phyloP scores from a whole-genome alignment of 2,329 filamentous ascomycete genomes.

The Cladosporium sp. region DNA sequence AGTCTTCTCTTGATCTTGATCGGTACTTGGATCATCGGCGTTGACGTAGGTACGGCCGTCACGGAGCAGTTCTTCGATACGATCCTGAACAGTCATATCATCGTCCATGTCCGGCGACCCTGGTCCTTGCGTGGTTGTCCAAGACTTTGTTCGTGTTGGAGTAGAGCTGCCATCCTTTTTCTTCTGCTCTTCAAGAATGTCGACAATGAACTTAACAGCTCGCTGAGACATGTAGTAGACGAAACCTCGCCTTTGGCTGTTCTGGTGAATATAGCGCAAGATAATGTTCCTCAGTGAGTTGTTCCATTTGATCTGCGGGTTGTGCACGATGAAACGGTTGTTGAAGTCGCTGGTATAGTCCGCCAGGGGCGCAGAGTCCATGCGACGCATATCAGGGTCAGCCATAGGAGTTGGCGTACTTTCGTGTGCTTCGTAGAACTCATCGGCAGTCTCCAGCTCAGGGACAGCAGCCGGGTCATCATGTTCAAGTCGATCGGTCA shows the following conservation, averaged over 20 bases:
- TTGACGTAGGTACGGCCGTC: constrained; percentile 83
- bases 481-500: constrained; percentile 58
- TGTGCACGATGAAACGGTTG: constrained; percentile 97
- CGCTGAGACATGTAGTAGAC: constrained; percentile 96
- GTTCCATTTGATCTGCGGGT: constrained; percentile 97
- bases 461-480: constrained; percentile 56
- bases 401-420: constrained; percentile 43
- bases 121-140: constrained; percentile 32
- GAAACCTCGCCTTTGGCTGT: constrained; percentile 91
- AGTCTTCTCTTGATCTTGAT: constrained; percentile 43
- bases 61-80: constrained; percentile 80
- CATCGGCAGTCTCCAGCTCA: constrained; percentile 47
- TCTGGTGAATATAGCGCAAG: constrained; percentile 94
- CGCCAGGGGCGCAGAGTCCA: constrained; percentile 69
- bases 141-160: constrained; percentile 31
- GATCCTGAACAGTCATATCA: constrained; percentile 72
- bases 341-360: constrained; percentile 95
- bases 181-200: constrained; percentile 92
- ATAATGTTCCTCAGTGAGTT: constrained; percentile 95
- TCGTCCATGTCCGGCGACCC: constrained; percentile 56
- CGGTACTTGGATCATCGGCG: constrained; percentile 60
- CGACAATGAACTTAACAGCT: constrained; percentile 95
- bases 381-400: constrained; percentile 45
- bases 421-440: constrained; percentile 54
- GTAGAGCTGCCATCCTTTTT: constrained; percentile 60